Evolutionary conservation across 208 protist species (phyloP).

Genomic region (Endotrypanum monterogeii): DNA sequence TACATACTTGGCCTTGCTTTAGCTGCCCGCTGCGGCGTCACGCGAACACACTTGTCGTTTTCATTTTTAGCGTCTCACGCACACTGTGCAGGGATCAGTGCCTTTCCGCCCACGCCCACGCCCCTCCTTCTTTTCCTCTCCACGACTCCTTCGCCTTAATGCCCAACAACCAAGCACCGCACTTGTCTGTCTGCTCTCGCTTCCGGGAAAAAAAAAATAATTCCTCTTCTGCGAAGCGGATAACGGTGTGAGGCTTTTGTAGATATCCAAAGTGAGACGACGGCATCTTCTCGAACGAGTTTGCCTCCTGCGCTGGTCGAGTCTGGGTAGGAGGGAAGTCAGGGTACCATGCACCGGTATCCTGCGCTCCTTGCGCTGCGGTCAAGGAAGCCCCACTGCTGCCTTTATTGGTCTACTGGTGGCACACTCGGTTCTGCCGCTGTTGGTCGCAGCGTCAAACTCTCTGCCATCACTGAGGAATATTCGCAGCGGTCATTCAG

Average conservation of each 20-base stretch:
- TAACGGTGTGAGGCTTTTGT: too few species aligned
- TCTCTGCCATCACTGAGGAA: not conserved
- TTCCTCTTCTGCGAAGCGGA: too few species aligned
- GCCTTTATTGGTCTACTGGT: not conserved
- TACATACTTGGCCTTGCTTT: not conserved
- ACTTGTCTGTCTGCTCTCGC: not conserved
- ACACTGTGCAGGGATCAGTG: not conserved
- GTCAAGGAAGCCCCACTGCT: not conserved
- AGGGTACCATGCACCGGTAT: slow-evolving; percentile 1
- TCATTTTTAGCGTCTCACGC: too few species aligned
- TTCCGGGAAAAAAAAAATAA: not conserved
- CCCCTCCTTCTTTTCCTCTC: not conserved
- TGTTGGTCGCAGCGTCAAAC: not conserved
- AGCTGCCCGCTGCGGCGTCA: not conserved
- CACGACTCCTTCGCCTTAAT: not conserved
- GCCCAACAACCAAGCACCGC: not conserved
- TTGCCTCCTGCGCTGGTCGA: too few species aligned
- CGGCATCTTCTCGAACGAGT: too few species aligned
- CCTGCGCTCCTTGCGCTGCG: not conserved
- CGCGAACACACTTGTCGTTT: too few species aligned
- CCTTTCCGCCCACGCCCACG: not conserved
- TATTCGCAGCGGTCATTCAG: not conserved
- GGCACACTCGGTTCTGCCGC: not conserved
- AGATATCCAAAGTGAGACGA: too few species aligned
- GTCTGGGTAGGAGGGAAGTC: too few species aligned